A percentile compares a stretch with the other conserved stretches of the same genome.
phyloP scores from a whole-genome alignment of 2,329 filamentous ascomycete species.

The Phoma sp. region DNA sequence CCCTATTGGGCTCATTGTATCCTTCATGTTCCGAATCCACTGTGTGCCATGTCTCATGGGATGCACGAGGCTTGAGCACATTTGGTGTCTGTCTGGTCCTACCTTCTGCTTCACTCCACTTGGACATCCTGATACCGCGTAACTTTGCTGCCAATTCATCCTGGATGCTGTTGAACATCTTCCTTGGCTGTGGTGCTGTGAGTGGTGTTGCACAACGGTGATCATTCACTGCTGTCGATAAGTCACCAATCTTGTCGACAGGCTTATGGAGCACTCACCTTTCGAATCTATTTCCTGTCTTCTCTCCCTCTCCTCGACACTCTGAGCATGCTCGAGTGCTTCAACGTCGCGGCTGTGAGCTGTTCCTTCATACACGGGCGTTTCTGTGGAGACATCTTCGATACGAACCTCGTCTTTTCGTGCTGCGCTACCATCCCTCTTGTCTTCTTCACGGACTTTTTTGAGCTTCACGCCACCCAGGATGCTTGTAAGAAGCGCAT shows the following conservation, averaged over 20 bases:
- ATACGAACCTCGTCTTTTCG: neutral
- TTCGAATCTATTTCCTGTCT: neutral
- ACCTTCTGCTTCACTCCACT: neutral
- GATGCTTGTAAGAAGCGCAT: constrained; percentile 1
- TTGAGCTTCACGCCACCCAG: constrained; percentile 1
- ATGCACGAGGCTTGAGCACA: neutral
- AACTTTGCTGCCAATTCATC: neutral
- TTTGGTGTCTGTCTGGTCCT: neutral
- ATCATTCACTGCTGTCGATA: too few species aligned
- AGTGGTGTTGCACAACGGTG: neutral
- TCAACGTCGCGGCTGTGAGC: constrained; percentile 19
- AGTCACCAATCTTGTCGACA: too few species aligned
- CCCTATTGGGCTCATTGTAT: neutral
- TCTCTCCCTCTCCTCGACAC: constrained; percentile 1
- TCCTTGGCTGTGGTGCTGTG: constrained; percentile 1
- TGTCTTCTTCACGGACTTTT: constrained; percentile 2
- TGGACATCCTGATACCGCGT: neutral
- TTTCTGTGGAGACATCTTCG: neutral
- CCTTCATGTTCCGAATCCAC: neutral
- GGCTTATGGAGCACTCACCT: too few species aligned
- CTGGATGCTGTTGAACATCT: neutral
- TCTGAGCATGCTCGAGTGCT: constrained; percentile 21
- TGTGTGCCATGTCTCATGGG: constrained; percentile 3
- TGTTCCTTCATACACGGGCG: constrained; percentile 17
- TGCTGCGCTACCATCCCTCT: neutral